These are phyloP conservation scores for Naganishia randhawae DNA, from an alignment of 768 basidiomycete species.

Conservation along the genomic window DNA sequence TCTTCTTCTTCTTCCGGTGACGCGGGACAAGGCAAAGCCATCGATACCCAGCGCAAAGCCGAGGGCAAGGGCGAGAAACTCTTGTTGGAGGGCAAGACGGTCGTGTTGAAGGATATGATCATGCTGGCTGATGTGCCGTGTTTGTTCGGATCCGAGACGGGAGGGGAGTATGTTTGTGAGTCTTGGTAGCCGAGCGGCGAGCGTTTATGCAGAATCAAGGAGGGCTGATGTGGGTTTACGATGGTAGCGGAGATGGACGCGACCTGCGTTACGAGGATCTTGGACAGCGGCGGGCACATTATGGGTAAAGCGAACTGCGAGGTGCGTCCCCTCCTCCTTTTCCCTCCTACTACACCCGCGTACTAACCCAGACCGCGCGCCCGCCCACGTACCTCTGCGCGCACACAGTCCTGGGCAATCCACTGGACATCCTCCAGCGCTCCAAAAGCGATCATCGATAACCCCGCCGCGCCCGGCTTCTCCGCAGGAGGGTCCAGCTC, in stretches of 20 bases:
- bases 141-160: conserved; percentile 53
- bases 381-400: no score
- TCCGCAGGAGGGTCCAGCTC: conserved; percentile 55
- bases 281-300: conserved; percentile 54
- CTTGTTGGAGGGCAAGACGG: conserved; percentile 51
- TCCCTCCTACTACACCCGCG: no score
- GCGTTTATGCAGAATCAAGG: no score
- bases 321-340: conserved; percentile 26
- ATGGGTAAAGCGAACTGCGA: conserved; percentile 53
- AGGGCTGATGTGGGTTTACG: not conserved
- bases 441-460: conserved; percentile 54
- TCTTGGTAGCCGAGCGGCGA: not conserved
- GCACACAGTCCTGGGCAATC: conserved; percentile 50
- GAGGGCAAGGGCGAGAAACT: conserved; percentile 17
- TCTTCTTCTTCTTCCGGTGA: not conserved
- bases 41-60: conserved; percentile 12
- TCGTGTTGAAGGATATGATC: conserved; percentile 55
- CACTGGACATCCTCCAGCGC: conserved; percentile 52
- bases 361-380: no score
- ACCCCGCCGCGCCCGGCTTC: conserved; percentile 54
- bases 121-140: conserved; percentile 54
- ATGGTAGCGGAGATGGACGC: conserved; percentile 50
- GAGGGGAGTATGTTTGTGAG: conserved; percentile 48
- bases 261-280: conserved; percentile 54
- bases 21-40: not conserved